Conservation (phyloP, 352 stramenopile species). For the Pseudoperonospora humuli region DNA sequence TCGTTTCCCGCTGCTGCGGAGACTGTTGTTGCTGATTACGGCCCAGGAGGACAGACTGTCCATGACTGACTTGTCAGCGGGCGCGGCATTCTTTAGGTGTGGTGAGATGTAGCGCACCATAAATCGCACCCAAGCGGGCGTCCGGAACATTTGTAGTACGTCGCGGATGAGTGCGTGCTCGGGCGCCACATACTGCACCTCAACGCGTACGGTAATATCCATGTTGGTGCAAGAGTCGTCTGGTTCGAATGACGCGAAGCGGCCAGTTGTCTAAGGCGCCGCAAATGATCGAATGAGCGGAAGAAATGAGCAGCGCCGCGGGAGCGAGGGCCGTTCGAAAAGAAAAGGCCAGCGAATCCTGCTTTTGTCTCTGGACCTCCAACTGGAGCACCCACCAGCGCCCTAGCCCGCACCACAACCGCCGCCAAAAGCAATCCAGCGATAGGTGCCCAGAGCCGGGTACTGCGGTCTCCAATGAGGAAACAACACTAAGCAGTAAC, state of each 20-base stretch:
- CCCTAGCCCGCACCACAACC: slow-evolving; percentile 11
- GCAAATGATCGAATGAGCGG: slow-evolving; percentile 36
- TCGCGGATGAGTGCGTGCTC: slow-evolving; percentile 52
- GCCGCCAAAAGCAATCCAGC: slow-evolving; percentile 8
- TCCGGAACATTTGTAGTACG: slow-evolving; percentile 78
- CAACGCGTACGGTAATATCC: slow-evolving; percentile 74
- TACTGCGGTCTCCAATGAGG: slow-evolving; percentile 3
- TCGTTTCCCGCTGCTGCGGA: slow-evolving; percentile 14
- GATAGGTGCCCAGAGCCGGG: slow-evolving; percentile 17
- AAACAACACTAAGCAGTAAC: background rate
- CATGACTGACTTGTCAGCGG: slow-evolving; percentile 61
- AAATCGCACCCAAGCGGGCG: slow-evolving; percentile 74
- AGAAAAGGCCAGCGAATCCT: slow-evolving; percentile 23
- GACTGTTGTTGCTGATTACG: slow-evolving; percentile 1
- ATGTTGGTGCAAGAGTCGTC: slow-evolving; percentile 16
- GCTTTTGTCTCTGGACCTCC: slow-evolving; percentile 24
- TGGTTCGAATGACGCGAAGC: background rate
- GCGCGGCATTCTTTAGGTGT: slow-evolving; percentile 74
- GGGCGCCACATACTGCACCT: slow-evolving; percentile 73
- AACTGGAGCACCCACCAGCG: slow-evolving; percentile 16
- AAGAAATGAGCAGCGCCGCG: slow-evolving; percentile 18
- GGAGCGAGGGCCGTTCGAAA: slow-evolving; percentile 21
- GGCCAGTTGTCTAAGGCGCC: slow-evolving; percentile 11
- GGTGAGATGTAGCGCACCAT: slow-evolving; percentile 83
- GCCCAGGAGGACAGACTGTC: slow-evolving; percentile 36